Evolutionary conservation across 345 rosid genomes (phyloP), one percentile per base, ranked within the genome.

Genomic region (Pelargonium nanum): DNA sequence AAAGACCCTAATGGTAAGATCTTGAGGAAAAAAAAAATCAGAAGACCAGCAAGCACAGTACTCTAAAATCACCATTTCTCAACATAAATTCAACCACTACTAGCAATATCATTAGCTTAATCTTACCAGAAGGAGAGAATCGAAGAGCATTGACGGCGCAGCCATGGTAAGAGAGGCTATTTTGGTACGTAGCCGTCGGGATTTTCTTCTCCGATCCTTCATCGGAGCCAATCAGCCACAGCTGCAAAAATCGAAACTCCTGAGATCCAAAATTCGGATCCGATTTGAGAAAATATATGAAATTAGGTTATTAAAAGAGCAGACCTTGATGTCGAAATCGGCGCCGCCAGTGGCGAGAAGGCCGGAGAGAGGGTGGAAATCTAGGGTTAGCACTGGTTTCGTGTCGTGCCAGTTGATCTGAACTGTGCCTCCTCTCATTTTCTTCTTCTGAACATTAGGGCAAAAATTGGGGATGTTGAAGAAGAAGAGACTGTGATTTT

Each of bases 281-380:
- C 23, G 56, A 12, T 53, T 17, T 1, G 20, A 12, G 1, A 53
- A 9, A 55, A 55, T 9, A 4, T 15, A 55, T 9, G 48, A 7
- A 5, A 17, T 3, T 9, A 22, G 23, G 22, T n/a, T 15, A 6
- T 19, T 0, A 0, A 5, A 19, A 54, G 54, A 19, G 2, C 20
- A 19, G 13, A 87, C 98, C 91, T 92, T 92, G 81, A 92, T 80
- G 59, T 92, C 98, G 71, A 61, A 85, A 75, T 92, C 98, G 71
- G 98, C 95, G 64, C 98, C 98, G 72, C 91, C 96, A 70, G 95
- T 86, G 78, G 98, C 98, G 53, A 92, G 98, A 65, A 83, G 75
- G 40, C 93, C 88, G 60, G 95, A 83, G 58, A 75, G 60, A 1
- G 93, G 89, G 53, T 89, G 95, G 69, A 87, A 89, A 61, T 92